Evolutionary conservation across 2,329 filamentous ascomycete genomes (phyloP).

Genomic region (Pseudopyricularia javanii): DNA sequence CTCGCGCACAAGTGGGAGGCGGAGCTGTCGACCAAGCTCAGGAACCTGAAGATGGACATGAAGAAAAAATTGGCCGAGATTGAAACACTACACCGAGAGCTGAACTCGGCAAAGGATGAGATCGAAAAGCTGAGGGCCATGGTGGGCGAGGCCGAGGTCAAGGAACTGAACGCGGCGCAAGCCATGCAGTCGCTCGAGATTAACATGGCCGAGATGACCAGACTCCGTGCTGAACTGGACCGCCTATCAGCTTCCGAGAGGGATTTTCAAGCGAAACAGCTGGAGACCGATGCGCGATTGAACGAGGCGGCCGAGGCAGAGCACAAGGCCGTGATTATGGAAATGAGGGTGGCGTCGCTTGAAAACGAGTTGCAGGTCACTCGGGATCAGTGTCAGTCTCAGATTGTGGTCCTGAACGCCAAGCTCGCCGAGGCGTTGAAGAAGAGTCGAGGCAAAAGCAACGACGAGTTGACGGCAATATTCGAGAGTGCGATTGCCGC

Average conservation of each 20-base stretch:
- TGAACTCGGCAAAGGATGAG: conserved; percentile 46
- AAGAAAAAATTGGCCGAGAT: conserved; percentile 50
- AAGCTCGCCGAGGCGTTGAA: conserved; percentile 27
- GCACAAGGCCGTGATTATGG: conserved; percentile 44
- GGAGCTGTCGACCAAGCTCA: conserved; percentile 55
- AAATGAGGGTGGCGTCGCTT: conserved; percentile 40
- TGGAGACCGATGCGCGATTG: conserved; percentile 42
- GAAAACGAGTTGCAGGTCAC: conserved; percentile 33
- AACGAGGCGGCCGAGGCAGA: conserved; percentile 47
- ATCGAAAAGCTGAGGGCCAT: conserved; percentile 52
- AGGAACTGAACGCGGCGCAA: conserved; percentile 52
- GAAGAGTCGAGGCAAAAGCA: conserved; percentile 8
- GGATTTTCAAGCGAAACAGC: conserved; percentile 51
- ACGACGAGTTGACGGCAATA: conserved; percentile 20
- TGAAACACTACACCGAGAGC: conserved; percentile 41
- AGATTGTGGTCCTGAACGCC: conserved; percentile 32
- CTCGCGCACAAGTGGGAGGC: conserved; percentile 70
- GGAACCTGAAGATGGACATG: conserved; percentile 55
- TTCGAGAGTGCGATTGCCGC: conserved; percentile 34
- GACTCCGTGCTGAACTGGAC: conserved; percentile 44
- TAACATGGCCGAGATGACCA: conserved; percentile 46
- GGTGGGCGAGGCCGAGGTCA: conserved; percentile 56
- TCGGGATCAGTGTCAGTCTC: conserved; percentile 30
- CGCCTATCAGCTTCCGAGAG: conserved; percentile 49
- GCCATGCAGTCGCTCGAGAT: conserved; percentile 51